These are phyloP conservation scores for Gynochthodes officinalis DNA, from an alignment of 257 asterid genomes.

Conservation along the genomic window DNA sequence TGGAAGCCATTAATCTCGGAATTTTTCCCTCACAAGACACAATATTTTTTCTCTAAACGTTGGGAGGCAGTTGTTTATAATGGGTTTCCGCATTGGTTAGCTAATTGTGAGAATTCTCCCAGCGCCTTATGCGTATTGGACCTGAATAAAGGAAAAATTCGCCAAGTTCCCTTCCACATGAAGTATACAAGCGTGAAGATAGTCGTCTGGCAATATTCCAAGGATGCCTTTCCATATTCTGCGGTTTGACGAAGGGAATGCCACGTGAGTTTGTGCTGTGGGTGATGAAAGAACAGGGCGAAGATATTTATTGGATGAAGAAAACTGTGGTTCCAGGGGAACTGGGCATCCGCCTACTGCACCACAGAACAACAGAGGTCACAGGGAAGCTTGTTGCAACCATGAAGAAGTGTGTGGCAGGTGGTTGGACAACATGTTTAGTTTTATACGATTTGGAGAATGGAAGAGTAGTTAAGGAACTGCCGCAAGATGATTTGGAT, in stretches of 20 bases:
- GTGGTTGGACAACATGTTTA: no score
- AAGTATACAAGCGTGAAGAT: background rate
- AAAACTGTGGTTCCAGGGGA: background rate
- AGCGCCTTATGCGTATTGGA: background rate
- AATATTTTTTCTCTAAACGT: background rate
- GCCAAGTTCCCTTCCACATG: background rate
- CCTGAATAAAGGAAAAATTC: background rate
- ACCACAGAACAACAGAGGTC: background rate
- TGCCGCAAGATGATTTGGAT: background rate
- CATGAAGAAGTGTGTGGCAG: background rate
- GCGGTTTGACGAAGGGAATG: background rate
- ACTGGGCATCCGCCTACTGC: background rate
- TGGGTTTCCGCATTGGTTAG: background rate
- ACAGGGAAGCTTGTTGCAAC: background rate
- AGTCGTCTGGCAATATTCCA: background rate
- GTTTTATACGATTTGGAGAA: background rate
- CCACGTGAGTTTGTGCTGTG: background rate
- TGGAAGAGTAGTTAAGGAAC: background rate
- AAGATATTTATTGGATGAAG: background rate
- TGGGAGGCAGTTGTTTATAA: background rate
- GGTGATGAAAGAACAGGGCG: background rate
- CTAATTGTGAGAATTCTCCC: background rate
- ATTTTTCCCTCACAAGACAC: background rate
- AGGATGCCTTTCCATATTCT: background rate
- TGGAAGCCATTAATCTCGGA: background rate